phyloP scores from a whole-genome alignment of 208 protist genomes.

The Acanthamoeba divionensis region DNA sequence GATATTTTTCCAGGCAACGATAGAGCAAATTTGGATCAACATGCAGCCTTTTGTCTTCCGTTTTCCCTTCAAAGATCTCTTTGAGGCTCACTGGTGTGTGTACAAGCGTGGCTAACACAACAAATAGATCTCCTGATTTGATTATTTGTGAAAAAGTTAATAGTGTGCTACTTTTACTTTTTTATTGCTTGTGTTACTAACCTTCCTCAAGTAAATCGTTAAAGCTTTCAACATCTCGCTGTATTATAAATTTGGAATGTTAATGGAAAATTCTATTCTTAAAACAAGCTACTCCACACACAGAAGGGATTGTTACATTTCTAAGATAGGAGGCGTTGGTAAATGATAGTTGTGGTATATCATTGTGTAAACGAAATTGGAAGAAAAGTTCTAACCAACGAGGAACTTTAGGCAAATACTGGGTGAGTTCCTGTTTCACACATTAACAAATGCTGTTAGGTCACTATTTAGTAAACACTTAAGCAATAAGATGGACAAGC shows the following conservation, averaged over 20 bases:
- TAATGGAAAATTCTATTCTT: not conserved
- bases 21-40: not conserved
- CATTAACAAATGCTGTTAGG: too few species aligned
- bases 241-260: not conserved
- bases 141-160: too few species aligned
- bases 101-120: not conserved
- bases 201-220: not conserved
- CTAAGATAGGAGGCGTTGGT: not conserved
- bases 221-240: not conserved
- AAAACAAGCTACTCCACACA: not conserved
- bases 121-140: too few species aligned
- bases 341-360: not conserved
- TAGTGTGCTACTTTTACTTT: too few species aligned
- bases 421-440: not conserved
- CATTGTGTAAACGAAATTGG: not conserved
- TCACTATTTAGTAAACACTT: too few species aligned
- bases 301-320: not conserved
- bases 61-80: not conserved
- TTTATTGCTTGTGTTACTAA: too few species aligned
- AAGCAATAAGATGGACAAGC: too few species aligned
- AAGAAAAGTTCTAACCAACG: conserved; percentile 16
- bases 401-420: not conserved
- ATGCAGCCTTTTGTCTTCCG: not conserved
- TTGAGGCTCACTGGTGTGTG: not conserved
- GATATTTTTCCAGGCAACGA: not conserved